phyloP scores from a whole-genome alignment of 768 basidiomycete genomes.

The Agaricus blazei region DNA sequence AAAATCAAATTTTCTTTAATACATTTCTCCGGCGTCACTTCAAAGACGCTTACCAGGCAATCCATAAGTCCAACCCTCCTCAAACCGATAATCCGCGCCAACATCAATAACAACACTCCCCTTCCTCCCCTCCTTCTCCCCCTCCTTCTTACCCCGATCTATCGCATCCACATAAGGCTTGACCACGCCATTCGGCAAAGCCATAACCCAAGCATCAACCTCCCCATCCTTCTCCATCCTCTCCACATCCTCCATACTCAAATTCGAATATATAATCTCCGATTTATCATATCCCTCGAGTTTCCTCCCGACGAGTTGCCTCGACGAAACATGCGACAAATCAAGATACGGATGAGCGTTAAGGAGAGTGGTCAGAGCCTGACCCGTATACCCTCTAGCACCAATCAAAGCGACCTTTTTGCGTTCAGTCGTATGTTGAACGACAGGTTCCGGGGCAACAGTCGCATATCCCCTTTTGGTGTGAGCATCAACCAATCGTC shows the following conservation, averaged over 20 bases:
- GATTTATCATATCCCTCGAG: slow-evolving; percentile 77
- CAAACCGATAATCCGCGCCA: slow-evolving; percentile 93
- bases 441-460: slow-evolving; percentile 29
- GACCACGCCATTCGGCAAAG: slow-evolving; percentile 94
- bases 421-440: slow-evolving; percentile 48
- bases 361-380: slow-evolving; percentile 83
- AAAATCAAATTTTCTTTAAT: slow-evolving; percentile 25
- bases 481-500: slow-evolving; percentile 34
- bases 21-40: slow-evolving; percentile 24
- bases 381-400: slow-evolving; percentile 93
- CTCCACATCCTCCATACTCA: slow-evolving; percentile 75
- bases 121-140: slow-evolving; percentile 34
- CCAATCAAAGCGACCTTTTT: slow-evolving; percentile 95
- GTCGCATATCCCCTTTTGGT: slow-evolving; percentile 76
- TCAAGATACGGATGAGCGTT: slow-evolving; percentile 84
- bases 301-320: slow-evolving; percentile 81
- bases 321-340: slow-evolving; percentile 94
- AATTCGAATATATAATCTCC: slow-evolving; percentile 68
- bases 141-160: slow-evolving; percentile 64
- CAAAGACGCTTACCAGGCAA: slow-evolving; percentile 81
- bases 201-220: slow-evolving; percentile 99
- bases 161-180: slow-evolving; percentile 97
- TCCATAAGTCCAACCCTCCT: slow-evolving; percentile 94
- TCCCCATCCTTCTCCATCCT: slow-evolving; percentile 84
- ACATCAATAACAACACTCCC: slow-evolving; percentile 87